Conservation (phyloP, 176 grass and related monocot species). For the Alopecurus myosuroides region DNA sequence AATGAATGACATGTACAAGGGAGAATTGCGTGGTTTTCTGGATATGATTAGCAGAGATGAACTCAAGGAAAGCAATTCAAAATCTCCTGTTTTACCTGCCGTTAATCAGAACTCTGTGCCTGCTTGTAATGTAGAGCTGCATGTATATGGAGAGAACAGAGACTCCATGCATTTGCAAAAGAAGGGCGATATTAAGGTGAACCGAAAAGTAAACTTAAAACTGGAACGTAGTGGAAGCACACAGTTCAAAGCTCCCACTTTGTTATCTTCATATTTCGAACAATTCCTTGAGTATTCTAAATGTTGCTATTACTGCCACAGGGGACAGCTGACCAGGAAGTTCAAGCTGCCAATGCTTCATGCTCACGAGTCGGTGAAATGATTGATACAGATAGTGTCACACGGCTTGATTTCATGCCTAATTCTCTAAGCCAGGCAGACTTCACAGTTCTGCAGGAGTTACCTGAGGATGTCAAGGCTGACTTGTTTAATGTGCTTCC, state of each 20-base stretch:
- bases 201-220: constrained; percentile 13
- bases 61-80: constrained; percentile 25
- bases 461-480: constrained; percentile 69
- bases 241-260: background rate
- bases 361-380: constrained; percentile 47
- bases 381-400: background rate
- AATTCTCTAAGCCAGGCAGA: constrained; percentile 72
- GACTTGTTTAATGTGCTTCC: constrained; percentile 56
- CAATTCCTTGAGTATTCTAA: background rate
- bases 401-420: constrained; percentile 60
- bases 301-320: constrained; percentile 20
- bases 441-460: constrained; percentile 54
- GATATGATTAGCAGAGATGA: constrained; percentile 13
- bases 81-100: constrained; percentile 21
- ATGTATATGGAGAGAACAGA: constrained; percentile 3
- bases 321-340: constrained; percentile 20
- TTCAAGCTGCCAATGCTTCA: constrained; percentile 36
- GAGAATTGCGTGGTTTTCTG: constrained; percentile 63
- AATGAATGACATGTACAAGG: constrained; percentile 83
- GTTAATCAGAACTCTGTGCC: constrained; percentile 1
- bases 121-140: constrained; percentile 5
- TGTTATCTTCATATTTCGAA: constrained; percentile 16
- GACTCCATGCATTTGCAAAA: background rate
- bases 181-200: constrained; percentile 28
- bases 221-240: constrained; percentile 1